These are phyloP conservation scores for Podila verticillata DNA, from an alignment of 192 early-diverging fungal species.

Conservation along the genomic window DNA sequence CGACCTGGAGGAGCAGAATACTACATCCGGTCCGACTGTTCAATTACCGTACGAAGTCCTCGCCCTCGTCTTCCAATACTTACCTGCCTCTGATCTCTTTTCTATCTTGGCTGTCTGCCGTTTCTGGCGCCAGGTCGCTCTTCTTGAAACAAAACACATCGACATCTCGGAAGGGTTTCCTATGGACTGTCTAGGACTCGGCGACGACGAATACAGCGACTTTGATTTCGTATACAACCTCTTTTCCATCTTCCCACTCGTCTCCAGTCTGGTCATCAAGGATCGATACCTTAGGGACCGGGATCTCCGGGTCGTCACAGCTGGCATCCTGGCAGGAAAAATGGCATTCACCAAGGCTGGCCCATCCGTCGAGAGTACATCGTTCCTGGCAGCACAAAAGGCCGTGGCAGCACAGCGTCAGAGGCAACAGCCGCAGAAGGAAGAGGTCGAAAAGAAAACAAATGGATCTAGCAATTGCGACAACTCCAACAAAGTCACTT, in stretches of 20 bases:
- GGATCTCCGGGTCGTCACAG: slow-evolving; percentile 44
- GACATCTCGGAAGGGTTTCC: slow-evolving; percentile 46
- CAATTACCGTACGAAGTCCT: slow-evolving; percentile 43
- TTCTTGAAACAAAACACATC: slow-evolving; percentile 35
- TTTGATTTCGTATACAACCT: slow-evolving; percentile 49
- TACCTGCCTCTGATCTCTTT: slow-evolving; percentile 43
- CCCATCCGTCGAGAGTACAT: slow-evolving; percentile 6
- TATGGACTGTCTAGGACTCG: slow-evolving; percentile 37
- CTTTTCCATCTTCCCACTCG: slow-evolving; percentile 42
- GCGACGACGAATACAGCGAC: slow-evolving; percentile 40
- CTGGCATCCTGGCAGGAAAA: slow-evolving; percentile 45
- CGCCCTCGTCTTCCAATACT: slow-evolving; percentile 24
- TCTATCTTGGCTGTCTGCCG: slow-evolving; percentile 35
- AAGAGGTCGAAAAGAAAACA: not conserved
- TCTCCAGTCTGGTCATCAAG: slow-evolving; percentile 42
- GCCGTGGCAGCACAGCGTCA: slow-evolving; percentile 12
- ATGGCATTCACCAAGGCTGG: slow-evolving; percentile 39
- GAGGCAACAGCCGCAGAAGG: not conserved
- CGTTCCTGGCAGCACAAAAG: slow-evolving; percentile 6
- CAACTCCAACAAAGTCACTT: not conserved
- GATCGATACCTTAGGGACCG: slow-evolving; percentile 43
- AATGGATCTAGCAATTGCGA: not conserved
- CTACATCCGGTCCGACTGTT: not conserved
- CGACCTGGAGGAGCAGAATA: no score
- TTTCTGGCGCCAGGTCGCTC: slow-evolving; percentile 41